phyloP scores from a whole-genome alignment of 208 protist species.

The Trypanosoma lewisi region DNA sequence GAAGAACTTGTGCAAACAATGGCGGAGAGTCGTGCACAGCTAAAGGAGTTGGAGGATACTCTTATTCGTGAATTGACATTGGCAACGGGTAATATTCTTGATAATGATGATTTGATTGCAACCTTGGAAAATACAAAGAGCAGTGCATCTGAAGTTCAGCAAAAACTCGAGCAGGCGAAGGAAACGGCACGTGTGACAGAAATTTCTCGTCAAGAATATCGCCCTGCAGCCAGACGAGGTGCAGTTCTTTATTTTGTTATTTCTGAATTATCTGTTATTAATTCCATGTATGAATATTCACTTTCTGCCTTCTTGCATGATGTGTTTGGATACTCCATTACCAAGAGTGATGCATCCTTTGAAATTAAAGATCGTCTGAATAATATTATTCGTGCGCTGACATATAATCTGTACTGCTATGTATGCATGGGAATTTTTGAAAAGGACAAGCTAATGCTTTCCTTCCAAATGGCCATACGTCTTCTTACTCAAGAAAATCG shows the following conservation, averaged over 20 bases:
- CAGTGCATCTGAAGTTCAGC: slow-evolving; percentile 95
- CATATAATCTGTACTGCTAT: slow-evolving; percentile 97
- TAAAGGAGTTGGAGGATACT: slow-evolving; percentile 98
- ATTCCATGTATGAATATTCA: slow-evolving; percentile 99
- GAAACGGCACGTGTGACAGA: slow-evolving; percentile 96
- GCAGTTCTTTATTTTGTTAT: slow-evolving; percentile 98
- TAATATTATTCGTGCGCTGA: slow-evolving; percentile 97
- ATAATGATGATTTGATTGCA: slow-evolving; percentile 98
- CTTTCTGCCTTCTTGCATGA: slow-evolving; percentile 96
- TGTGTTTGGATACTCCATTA: slow-evolving; percentile 96
- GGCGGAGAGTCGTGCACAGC: slow-evolving; percentile 94
- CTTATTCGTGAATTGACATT: slow-evolving; percentile 97
- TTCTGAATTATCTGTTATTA: slow-evolving; percentile 93
- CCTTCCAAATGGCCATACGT: slow-evolving; percentile 96
- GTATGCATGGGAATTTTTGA: slow-evolving; percentile 98
- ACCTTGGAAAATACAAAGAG: slow-evolving; percentile 98
- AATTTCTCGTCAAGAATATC: slow-evolving; percentile 94
- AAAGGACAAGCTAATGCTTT: slow-evolving; percentile 98
- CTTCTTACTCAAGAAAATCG: slow-evolving; percentile 91
- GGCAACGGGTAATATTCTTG: slow-evolving; percentile 97
- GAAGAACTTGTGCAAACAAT: slow-evolving; percentile 96
- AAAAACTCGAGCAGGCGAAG: slow-evolving; percentile 95
- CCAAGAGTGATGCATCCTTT: slow-evolving; percentile 90
- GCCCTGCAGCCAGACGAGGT: slow-evolving; percentile 95
- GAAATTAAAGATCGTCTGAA: slow-evolving; percentile 92